Percentiles rank a stretch among this genome's conserved stretches.
Conservation (phyloP, 106 monocot species). For the Phalaenopsis equestris region DNA sequence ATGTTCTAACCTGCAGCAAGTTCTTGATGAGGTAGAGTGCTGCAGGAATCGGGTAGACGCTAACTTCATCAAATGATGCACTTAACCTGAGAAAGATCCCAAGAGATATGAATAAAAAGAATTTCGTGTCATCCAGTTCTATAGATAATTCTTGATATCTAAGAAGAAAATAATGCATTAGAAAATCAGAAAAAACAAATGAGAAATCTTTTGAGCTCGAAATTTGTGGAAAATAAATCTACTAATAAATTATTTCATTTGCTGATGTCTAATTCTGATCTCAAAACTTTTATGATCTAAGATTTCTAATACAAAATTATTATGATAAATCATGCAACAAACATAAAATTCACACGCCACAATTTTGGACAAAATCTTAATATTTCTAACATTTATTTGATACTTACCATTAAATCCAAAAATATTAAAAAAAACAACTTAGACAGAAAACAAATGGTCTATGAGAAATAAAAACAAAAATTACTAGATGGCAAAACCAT, state of each 20-base stretch:
- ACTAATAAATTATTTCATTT: neutral
- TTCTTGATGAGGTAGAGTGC: conserved; percentile 86
- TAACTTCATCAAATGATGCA: conserved; percentile 77
- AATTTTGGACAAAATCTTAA: too few species aligned
- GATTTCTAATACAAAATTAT: too few species aligned
- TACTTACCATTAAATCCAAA: too few species aligned
- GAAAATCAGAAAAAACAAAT: neutral
- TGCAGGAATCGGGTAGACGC: conserved; percentile 90
- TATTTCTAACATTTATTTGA: too few species aligned
- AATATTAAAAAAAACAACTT: too few species aligned
- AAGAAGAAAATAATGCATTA: neutral
- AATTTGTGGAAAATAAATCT: neutral
- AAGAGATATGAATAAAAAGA: conserved; percentile 3
- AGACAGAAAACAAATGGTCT: too few species aligned
- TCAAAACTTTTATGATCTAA: neutral
- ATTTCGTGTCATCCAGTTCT: neutral
- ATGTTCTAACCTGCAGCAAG: conserved; percentile 61
- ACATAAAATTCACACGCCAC: too few species aligned
- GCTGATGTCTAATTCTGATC: neutral
- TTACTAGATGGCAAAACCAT: too few species aligned
- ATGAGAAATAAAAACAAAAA: too few species aligned
- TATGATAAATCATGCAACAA: too few species aligned
- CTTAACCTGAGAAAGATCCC: conserved; percentile 47
- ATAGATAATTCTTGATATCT: neutral
- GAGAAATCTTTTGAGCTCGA: neutral